phyloP scores from a whole-genome alignment of 306 rosid genomes.

The Cicer judaicum region DNA sequence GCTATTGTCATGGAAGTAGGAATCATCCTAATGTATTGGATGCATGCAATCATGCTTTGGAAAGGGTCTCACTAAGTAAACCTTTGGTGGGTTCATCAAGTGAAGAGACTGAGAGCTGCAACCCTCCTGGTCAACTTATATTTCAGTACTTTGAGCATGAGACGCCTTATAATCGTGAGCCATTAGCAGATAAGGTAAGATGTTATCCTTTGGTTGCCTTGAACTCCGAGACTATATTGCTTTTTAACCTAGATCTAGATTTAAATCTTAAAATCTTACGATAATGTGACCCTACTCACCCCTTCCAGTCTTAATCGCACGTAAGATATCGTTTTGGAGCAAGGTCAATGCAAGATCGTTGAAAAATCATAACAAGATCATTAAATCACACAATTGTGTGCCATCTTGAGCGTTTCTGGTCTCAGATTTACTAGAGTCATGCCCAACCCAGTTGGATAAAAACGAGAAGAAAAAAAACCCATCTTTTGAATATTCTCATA shows the following conservation, averaged over 20 bases:
- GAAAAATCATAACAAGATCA: too few species aligned
- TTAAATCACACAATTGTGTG: too few species aligned
- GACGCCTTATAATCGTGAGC: conserved; percentile 81
- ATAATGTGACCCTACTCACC: too few species aligned
- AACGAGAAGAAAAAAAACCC: too few species aligned
- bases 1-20: conserved; percentile 57
- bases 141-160: conserved; percentile 79
- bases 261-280: too few species aligned
- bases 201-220: conserved; percentile 36
- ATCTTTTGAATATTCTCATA: too few species aligned
- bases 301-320: too few species aligned
- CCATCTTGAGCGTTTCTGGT: too few species aligned
- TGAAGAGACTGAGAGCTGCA: conserved; percentile 71
- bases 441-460: too few species aligned
- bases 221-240: conserved; percentile 2
- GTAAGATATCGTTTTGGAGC: too few species aligned
- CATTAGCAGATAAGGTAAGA: conserved; percentile 87
- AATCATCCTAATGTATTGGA: conserved; percentile 50
- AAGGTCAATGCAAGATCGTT: too few species aligned
- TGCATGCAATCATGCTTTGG: conserved; percentile 54
- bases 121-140: conserved; percentile 68
- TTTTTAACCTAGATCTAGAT: conserved; percentile 1
- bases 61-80: conserved; percentile 53
- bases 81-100: conserved; percentile 66
- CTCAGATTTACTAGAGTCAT: too few species aligned